Evolutionary conservation across 805 yeast species (phyloP), one percentile per base, ranked within the genome.

Genomic region (Myxozyma geophila): DNA sequence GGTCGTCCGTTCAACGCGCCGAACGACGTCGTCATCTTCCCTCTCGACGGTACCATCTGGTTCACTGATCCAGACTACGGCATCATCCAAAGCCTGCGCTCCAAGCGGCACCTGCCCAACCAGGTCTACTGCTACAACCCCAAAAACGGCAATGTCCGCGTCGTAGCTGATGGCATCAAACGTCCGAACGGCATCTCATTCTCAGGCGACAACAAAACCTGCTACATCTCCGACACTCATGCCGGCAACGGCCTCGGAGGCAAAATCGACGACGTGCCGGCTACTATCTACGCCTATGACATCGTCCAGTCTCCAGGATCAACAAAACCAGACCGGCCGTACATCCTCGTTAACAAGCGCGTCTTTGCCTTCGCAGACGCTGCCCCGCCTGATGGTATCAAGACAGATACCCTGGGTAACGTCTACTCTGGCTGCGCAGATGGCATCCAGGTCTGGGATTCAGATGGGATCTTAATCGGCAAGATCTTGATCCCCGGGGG

Each of bases 141-240:
- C 8, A 69, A 37, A 13, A 60, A 51, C 3, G 67, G 67, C 2
- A 52, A 51, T 21, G 44, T 62, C 10, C 65, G 70, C 9, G 74
- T 74, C 13, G 73, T 81, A 0, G 74, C 80, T 58, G 80, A 80
- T 36, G 74, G 77, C 28, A 74, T 83, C 52, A 74, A 74, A 10
- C 86, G 87, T 53, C 85, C 96, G 12, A 91, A 91, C 73, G 96
- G 96, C 10, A 76, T 87, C 61, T 85, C 83, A 48, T 87, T 87
- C 83, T 69, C 74, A 7, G 73, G 73, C 5, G 78, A 75, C 53
- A 75, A 75, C 1, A 79, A 78, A 35, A 69, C 74, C 28, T 71
- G 83, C 71, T 85, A 80, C 66, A 81, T 85, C 76, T 84, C 88
- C 0, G 85, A 85, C 60, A 71, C 74, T 17, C 46, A 59, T 15